Evolutionary conservation across 2,329 filamentous ascomycete species (phyloP), one percentile per base, ranked within the genome.

Genomic region (Pezizomycotina sp.): DNA sequence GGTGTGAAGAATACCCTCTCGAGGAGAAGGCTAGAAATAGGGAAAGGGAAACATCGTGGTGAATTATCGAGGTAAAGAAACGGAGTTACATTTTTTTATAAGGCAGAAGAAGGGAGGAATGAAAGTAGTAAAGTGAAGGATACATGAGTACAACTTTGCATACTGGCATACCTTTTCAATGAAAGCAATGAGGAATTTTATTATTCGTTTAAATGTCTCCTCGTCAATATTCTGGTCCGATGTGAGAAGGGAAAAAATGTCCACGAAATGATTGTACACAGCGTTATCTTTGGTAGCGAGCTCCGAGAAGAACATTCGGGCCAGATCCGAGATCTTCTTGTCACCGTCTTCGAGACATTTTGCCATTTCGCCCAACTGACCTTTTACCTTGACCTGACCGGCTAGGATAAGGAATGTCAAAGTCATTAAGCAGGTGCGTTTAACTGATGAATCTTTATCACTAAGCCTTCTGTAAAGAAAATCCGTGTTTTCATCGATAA

Each of bases 341-440:
- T 98, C 91, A n/a, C 75, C 73, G 53, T 98, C 89, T 58, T 98
- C 89, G 19, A 98, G 68, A 49, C 89, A 98, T 62, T 98, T 98
- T 38, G 89, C 89, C 89, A 98, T 98, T 62, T 95, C 86, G 31
- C 89, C 89, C 7, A 98, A 64, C 58, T 98, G 89, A 16, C 89
- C 89, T 65, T 98, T 98, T 58, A 98, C 89, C 66, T 98, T 98
- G 62, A 98, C 86, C 59, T 98, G 89, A 16, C 91, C 89, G 1
- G 89, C 89, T 27, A 98, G 62, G 51, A 98, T 98, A 38, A 98
- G 61, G 66, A 98, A 98, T 0, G 91, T 98, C 49, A 98, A 61
- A 1, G 91, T 98, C 89, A 95, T 98, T 14, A 98, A 67, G 58
- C 89, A 98, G 0, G 91, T 98, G 7, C 89, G 74, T 65, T 95